These are phyloP conservation scores for Aureobasidium sp. DNA, from an alignment of 2,329 filamentous ascomycete genomes.

Conservation along the genomic window DNA sequence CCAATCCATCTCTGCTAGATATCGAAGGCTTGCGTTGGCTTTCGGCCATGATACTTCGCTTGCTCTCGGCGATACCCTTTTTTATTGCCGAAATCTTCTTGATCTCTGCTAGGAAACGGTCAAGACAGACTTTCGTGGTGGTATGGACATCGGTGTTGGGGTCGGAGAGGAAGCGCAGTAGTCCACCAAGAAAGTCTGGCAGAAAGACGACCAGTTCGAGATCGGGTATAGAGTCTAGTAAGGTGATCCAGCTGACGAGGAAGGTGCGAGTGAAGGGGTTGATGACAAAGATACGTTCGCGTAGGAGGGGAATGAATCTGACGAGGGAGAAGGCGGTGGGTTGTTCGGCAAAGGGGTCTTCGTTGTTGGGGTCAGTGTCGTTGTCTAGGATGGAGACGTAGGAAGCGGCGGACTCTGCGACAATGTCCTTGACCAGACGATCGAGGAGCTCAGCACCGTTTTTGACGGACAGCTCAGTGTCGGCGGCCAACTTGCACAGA, in stretches of 20 bases:
- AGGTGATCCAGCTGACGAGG: conserved; percentile 93
- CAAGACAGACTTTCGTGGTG: conserved; percentile 87
- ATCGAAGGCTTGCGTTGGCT: conserved; percentile 75
- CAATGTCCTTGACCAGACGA: conserved; percentile 95
- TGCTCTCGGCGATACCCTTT: conserved; percentile 90
- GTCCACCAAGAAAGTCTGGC: conserved; percentile 88
- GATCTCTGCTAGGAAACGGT: conserved; percentile 93
- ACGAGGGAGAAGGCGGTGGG: conserved; percentile 89
- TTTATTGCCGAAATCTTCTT: conserved; percentile 95
- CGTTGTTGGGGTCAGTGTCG: conserved; percentile 54
- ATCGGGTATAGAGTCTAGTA: conserved; percentile 97
- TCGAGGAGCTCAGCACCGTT: conserved; percentile 97
- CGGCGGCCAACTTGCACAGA: conserved; percentile 96
- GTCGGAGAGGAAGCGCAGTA: conserved; percentile 94
- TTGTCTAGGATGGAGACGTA: conserved; percentile 92
- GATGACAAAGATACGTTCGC: conserved; percentile 93
- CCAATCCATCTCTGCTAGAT: conserved; percentile 59
- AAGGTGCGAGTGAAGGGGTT: conserved; percentile 97
- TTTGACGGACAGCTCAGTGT: conserved; percentile 97
- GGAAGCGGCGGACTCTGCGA: conserved; percentile 93
- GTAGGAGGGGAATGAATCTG: conserved; percentile 91
- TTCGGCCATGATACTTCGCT: conserved; percentile 67
- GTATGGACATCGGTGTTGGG: conserved; percentile 95
- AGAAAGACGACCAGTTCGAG: conserved; percentile 94
- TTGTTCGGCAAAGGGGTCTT: conserved; percentile 31